Base-by-base conservation (phyloP, 805 yeast species). In the Zygosaccharomyces siamensis region DNA sequence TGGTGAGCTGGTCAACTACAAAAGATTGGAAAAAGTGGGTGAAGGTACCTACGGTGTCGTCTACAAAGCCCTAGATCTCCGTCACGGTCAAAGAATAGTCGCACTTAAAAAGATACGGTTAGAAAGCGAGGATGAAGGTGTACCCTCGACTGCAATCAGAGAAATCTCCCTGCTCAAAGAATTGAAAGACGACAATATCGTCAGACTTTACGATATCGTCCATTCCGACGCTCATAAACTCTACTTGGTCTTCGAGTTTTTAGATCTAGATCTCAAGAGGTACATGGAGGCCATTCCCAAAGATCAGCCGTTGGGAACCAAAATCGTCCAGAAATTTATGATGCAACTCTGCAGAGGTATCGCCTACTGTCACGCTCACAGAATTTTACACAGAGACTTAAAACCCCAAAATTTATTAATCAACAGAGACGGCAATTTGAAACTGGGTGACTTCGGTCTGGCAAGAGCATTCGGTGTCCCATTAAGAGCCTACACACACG, bases 11-110 rank as follows among this genome's bases (percentile, higher is more conserved):
- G 81, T 89, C 32, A 96, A 92, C 68, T 92, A 85, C 69, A 95
- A 89, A 66, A 86, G 95, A 62, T 81, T 92, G 55, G 99, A 93
- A 68, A 93, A 93, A 69, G 88, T 93, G 45, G 99, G 99, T 40
- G 99, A 93, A 72, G 97, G 95, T 76, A 69, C 99, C 0, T 93
- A 93, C 70, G 99, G 99, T 60, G 95, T 97, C n/a, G 99, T 93
- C 30, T 93, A 92, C 73, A 93, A 92, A 62, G 99, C 72, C 86
- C 36, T 80, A 89, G 63, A 93, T 87, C 67, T 80, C 87, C 53
- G 80, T 83, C 60, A 84, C 90, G 26, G 97, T 89, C 44, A 89
- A 87, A 47, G 72, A 45, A 75, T 90, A 16, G 99, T 93, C 16
- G 99, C 99, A 0, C 74, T 93, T 60, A 93, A 93, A 66, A 98